Conservation (phyloP, 2,329 filamentous ascomycete species). For the Arthrobotrys iridis region DNA sequence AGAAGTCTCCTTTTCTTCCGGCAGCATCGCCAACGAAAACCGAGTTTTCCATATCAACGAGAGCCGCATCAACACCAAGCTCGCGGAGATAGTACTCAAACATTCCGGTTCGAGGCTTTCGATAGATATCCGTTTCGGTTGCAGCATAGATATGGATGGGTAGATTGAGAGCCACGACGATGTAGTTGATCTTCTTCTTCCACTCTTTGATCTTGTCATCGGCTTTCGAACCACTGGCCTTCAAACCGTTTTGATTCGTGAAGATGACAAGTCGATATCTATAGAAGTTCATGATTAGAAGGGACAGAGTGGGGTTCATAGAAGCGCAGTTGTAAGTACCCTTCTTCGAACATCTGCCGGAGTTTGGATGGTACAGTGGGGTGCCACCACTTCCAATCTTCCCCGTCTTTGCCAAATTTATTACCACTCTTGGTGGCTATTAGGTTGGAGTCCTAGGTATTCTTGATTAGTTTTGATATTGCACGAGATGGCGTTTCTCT, state of each 20-base stretch:
- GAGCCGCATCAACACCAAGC: conserved; percentile 68
- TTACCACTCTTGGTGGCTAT: conserved; percentile 83
- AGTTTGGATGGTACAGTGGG: conserved; percentile 73
- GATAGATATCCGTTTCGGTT: conserved; percentile 77
- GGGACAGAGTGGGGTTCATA: background rate
- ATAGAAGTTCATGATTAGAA: conserved; percentile 25
- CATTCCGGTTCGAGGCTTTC: conserved; percentile 90
- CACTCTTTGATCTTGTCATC: conserved; percentile 78
- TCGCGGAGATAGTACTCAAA: conserved; percentile 75
- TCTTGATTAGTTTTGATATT: conserved; percentile 48
- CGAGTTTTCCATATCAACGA: conserved; percentile 75
- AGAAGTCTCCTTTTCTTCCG: conserved; percentile 63
- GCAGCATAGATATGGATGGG: conserved; percentile 86
- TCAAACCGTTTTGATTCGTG: conserved; percentile 88
- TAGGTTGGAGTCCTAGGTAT: conserved; percentile 81
- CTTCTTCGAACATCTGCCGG: conserved; percentile 75
- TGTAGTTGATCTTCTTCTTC: conserved; percentile 68
- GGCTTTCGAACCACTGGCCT: conserved; percentile 74
- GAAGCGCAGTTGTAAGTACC: conserved; percentile 63
- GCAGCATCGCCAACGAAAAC: conserved; percentile 92
- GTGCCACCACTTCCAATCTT: conserved; percentile 97
- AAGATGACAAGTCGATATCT: conserved; percentile 81
- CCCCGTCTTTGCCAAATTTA: conserved; percentile 74
- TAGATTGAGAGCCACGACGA: conserved; percentile 74
- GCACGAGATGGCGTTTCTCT: conserved; percentile 2